Conservation (phyloP, 805 yeast genomes). For the Saccharomycopsis babjevae region DNA sequence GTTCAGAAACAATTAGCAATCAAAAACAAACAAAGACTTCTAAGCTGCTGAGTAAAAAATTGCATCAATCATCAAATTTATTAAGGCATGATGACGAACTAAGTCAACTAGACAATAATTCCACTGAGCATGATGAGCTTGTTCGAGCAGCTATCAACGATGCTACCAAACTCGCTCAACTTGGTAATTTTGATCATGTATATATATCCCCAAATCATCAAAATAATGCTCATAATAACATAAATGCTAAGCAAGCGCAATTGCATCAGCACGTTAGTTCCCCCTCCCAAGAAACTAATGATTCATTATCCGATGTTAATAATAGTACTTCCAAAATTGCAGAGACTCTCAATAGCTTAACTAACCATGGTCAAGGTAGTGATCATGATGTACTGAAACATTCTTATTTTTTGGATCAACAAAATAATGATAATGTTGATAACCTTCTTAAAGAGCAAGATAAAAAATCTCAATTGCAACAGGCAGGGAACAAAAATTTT, state of each 20-base stretch:
- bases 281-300: not conserved
- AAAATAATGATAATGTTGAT: not conserved
- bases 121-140: constrained; percentile 49
- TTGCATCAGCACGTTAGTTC: not conserved
- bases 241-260: not conserved
- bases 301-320: not conserved
- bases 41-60: constrained; percentile 11
- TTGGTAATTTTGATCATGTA: constrained; percentile 25
- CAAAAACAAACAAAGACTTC: not conserved
- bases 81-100: constrained; percentile 26
- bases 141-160: constrained; percentile 65
- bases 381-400: not conserved
- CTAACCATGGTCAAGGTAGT: not conserved
- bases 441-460: not conserved
- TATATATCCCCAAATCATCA: constrained; percentile 8
- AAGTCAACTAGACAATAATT: constrained; percentile 36
- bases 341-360: not conserved
- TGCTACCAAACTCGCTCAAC: constrained; percentile 43
- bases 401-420: not conserved
- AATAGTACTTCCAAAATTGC: not conserved
- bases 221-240: not conserved
- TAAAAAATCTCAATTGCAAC: not conserved
- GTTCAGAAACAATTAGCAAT: not conserved
- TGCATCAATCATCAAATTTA: constrained; percentile 19
- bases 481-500: not conserved